These are phyloP conservation scores for Malassezia dermatis DNA, from an alignment of 1,284 basidiomycete genomes.

Conservation along the genomic window DNA sequence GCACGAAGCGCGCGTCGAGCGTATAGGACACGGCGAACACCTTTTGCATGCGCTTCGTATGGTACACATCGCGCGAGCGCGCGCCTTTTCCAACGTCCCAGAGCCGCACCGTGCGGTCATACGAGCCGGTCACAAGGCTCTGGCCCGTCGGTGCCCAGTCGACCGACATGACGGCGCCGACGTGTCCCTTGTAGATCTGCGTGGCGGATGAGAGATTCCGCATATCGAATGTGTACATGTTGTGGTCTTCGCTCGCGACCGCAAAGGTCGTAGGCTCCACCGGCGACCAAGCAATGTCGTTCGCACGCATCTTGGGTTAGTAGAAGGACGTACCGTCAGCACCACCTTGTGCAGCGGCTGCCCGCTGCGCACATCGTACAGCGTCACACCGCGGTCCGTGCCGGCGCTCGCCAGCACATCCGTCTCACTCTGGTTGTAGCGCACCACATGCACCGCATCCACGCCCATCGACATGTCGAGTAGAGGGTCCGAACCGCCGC, in stretches of 20 bases:
- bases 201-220: conserved; percentile 70
- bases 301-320: conserved; percentile 52
- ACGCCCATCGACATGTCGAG: conserved; percentile 49
- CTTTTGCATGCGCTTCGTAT: conserved; percentile 98
- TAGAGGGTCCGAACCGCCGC: conserved; percentile 57
- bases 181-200: conserved; percentile 94
- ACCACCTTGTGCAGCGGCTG: conserved; percentile 82
- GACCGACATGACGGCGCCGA: conserved; percentile 64
- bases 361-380: conserved; percentile 91
- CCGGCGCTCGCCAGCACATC: conserved; percentile 87
- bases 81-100: conserved; percentile 82
- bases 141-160: conserved; percentile 68
- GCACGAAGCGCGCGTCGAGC: conserved; percentile 79
- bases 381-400: conserved; percentile 82
- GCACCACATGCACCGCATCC: conserved; percentile 75
- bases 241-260: conserved; percentile 93
- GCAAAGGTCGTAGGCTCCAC: conserved; percentile 83
- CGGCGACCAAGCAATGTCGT: conserved; percentile 86
- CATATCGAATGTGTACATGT: conserved; percentile 95
- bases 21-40: conserved; percentile 57
- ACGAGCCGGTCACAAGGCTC: conserved; percentile 88
- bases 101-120: conserved; percentile 85
- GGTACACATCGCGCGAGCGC: conserved; percentile 73
- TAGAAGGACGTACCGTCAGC: conserved; percentile 60
- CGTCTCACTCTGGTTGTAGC: conserved; percentile 86